Base-by-base conservation (phyloP, 768 basidiomycete species). In the Tricholoma flavovirens region DNA sequence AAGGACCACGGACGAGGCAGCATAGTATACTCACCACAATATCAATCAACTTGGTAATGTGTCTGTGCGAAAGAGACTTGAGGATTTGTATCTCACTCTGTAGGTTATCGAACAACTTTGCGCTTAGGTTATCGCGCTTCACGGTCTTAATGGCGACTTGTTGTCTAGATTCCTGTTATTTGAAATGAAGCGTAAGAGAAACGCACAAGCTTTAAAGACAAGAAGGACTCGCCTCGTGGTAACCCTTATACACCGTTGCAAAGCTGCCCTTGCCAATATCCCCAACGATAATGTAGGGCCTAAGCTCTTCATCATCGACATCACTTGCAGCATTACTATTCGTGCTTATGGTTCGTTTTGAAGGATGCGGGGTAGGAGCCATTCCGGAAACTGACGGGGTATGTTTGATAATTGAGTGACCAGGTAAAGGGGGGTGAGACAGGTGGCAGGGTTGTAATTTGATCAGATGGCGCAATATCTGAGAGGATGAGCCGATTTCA, bases 81-180 rank as follows among this genome's bases (percentile, higher is more conserved):
- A 98, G 83, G 60, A 99, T 98, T 59, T 93, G 86, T 56, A 98
- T 98, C 78, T 99, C 97, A 63, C 90, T 90, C 69, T 97, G 93
- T n/a, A 98, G 83, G 67, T 98, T 98, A 75, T 98, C 95, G 56
- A 98, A 85, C 15, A 98, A 82, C 73, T 98, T 99, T 12, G 90
- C 77, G 33, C 87, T 93, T 35, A 99, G 82, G 62, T 86, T 91
- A 66, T 88, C 84, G 51, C 88, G 84, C 57, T 89, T 87, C 54
- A 99, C 92, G 7, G 93, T 90, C 78, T 99, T 98, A 73, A 99
- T 87, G 7, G 97, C 97, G 35, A 98, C 90, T 49, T 84, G 79
- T 11, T 82, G 77, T 63, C 84, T 82, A 3, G 86, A 87, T 64
- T 89, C 87, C 91, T 95, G 69, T n/a, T 4, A 49, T 43, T 22